Percentiles rank a stretch among this genome's conserved stretches.
These are phyloP conservation scores for Penicillium sp. DNA, from an alignment of 2,329 filamentous ascomycete genomes.

Conservation along the genomic window DNA sequence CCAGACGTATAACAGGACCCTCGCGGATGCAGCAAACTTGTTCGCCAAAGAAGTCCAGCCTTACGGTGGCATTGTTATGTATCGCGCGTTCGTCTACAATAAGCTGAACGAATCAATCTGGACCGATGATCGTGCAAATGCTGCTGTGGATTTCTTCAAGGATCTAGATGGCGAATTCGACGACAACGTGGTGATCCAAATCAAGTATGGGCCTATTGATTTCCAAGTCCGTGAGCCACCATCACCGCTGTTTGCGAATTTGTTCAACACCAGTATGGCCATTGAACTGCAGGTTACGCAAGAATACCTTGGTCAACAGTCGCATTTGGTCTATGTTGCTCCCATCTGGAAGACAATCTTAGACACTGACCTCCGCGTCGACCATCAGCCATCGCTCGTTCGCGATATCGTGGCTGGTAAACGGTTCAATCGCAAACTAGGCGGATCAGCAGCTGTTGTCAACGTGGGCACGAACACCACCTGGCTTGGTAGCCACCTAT, in stretches of 20 bases:
- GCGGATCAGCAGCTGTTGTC: conserved; percentile 64
- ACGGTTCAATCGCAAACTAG: conserved; percentile 55
- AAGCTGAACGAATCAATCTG: conserved; percentile 57
- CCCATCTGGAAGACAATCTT: conserved; percentile 67
- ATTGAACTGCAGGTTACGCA: conserved; percentile 67
- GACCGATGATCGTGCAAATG: conserved; percentile 67
- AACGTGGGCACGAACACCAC: conserved; percentile 65
- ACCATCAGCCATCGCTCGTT: conserved; percentile 54
- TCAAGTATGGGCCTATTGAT: conserved; percentile 73
- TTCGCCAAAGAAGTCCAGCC: conserved; percentile 60
- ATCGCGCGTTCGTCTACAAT: conserved; percentile 70
- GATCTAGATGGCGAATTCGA: conserved; percentile 64
- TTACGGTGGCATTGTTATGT: conserved; percentile 64
- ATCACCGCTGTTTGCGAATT: conserved; percentile 61
- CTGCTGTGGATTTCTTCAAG: conserved; percentile 65
- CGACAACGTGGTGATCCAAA: conserved; percentile 68
- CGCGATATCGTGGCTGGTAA: conserved; percentile 60
- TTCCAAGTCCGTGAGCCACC: conserved; percentile 68
- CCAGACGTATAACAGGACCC: conserved; percentile 65
- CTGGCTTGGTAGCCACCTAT: conserved; percentile 67
- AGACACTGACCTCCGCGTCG: conserved; percentile 64
- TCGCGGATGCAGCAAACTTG: conserved; percentile 66
- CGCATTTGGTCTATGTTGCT: conserved; percentile 64
- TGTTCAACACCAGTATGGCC: conserved; percentile 48
- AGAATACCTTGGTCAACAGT: conserved; percentile 70